Evolutionary conservation across 2,329 filamentous ascomycete species (phyloP), one percentile per base, ranked within the genome.

Genomic region (Anthostomella pinea): DNA sequence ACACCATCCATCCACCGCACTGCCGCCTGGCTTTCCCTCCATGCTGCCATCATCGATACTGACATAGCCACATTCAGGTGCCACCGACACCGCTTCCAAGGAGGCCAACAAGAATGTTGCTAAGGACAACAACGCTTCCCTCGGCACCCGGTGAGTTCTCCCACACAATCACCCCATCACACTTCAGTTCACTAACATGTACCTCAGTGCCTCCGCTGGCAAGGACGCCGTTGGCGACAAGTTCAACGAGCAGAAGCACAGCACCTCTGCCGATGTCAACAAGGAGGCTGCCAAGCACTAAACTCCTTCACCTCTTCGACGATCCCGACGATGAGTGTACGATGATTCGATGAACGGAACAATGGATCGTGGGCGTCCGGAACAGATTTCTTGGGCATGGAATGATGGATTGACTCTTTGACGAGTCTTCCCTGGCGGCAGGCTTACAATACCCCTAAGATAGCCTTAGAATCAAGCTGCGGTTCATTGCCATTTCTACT

Each of bases 71-170:
- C 16, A n/a, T 24, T 10, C 11, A 53, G 50, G 48, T 60, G 68
- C 68, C 43, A 58, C 69, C 46, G 67, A 68, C 44, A 70, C 73
- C 49, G 67, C 74, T 44, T 77, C 71, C 67, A 84, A 85, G 77
- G 79, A 83, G 68, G 68, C 69, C 68, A 84, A 85, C 76, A 83
- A 85, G 76, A 59, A 73, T 49, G 72, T 79, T 49, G 81, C 80
- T 62, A 83, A 84, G 73, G 77, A 79, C 59, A 61, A 51, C 60
- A 65, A 80, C 57, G 70, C 69, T 44, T 48, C 51, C 50, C 5
- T 79, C 39, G 58, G 65, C 57, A 79, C 73, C 58, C 79, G 80
- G 71, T 74, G 62, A 59, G 68, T 25, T 27, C 3, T 22, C 4
- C 18, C 15, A 4, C 13, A 8, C 16, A 8, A 13, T 8, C 10